A percentile compares a stretch with the other conserved stretches of the same genome.
Conservation (phyloP, 805 yeast genomes). For the Ogataea henricii region DNA sequence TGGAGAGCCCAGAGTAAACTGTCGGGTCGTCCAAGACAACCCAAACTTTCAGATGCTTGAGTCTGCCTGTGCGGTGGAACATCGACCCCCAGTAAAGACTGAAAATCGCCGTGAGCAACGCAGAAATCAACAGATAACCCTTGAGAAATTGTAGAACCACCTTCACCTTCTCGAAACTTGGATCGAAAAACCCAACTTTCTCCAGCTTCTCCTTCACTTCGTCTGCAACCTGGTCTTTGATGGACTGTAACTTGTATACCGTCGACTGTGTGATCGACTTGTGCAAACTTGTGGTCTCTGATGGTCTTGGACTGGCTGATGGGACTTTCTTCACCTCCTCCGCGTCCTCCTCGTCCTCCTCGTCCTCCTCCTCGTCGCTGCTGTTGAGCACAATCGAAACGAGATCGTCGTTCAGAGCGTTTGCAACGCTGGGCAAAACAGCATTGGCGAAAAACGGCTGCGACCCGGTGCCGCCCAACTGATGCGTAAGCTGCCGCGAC, state of each 20-base stretch:
- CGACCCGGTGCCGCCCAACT: constrained; percentile 9
- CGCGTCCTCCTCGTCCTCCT: constrained; percentile 6
- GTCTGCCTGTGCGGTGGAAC: constrained; percentile 32
- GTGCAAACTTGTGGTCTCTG: background rate
- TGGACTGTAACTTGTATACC: constrained; percentile 14
- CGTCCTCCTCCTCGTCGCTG: constrained; percentile 13
- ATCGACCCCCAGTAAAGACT: constrained; percentile 47
- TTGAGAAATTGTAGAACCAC: constrained; percentile 20
- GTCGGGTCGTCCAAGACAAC: constrained; percentile 32
- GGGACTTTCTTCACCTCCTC: background rate
- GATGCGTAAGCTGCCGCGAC: constrained; percentile 20
- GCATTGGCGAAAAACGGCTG: constrained; percentile 18
- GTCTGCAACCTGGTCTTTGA: constrained; percentile 19
- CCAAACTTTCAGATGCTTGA: constrained; percentile 36
- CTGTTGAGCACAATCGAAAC: constrained; percentile 21
- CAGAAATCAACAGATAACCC: constrained; percentile 36
- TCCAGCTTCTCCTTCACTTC: constrained; percentile 23
- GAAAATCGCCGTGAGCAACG: constrained; percentile 38
- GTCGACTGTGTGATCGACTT: constrained; percentile 1
- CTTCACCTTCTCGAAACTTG: constrained; percentile 21
- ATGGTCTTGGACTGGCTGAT: background rate
- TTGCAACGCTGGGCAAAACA: constrained; percentile 14
- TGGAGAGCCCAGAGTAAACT: constrained; percentile 12
- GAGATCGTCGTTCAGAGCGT: constrained; percentile 18
- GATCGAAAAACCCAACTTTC: constrained; percentile 32